phyloP scores from a whole-genome alignment of 208 protist genomes.

The Ichthyophonus hoferi region DNA sequence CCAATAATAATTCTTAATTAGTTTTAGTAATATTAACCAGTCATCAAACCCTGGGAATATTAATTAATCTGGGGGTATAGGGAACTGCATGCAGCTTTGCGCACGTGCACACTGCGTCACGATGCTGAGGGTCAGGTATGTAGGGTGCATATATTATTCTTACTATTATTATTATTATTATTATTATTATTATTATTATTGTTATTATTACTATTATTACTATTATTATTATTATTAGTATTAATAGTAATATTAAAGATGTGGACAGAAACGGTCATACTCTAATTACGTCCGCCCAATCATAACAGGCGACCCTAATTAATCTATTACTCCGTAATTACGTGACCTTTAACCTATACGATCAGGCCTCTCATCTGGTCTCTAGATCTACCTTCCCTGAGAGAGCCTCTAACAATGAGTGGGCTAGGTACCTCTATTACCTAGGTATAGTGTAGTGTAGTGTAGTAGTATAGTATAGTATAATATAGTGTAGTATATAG shows the following conservation, averaged over 20 bases:
- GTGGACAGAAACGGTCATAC: too few species aligned
- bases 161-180: too few species aligned
- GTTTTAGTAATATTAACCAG: too few species aligned
- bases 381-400: constrained; percentile 56
- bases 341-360: constrained; percentile 64
- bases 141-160: too few species aligned
- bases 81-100: constrained; percentile 55
- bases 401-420: constrained; percentile 65
- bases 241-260: too few species aligned
- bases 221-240: too few species aligned
- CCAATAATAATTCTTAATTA: too few species aligned
- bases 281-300: constrained; percentile 38
- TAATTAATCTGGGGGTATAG: background rate
- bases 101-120: constrained; percentile 62
- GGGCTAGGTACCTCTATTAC: constrained; percentile 68
- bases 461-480: too few species aligned
- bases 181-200: background rate
- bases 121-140: constrained; percentile 50
- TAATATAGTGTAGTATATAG: too few species aligned
- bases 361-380: constrained; percentile 73
- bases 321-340: constrained; percentile 74
- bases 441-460: too few species aligned
- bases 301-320: constrained; percentile 61
- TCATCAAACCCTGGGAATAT: too few species aligned
- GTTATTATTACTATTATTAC: background rate